These are phyloP conservation scores for Quercus wislizeni DNA, from an alignment of 306 rosid genomes.

Conservation along the genomic window DNA sequence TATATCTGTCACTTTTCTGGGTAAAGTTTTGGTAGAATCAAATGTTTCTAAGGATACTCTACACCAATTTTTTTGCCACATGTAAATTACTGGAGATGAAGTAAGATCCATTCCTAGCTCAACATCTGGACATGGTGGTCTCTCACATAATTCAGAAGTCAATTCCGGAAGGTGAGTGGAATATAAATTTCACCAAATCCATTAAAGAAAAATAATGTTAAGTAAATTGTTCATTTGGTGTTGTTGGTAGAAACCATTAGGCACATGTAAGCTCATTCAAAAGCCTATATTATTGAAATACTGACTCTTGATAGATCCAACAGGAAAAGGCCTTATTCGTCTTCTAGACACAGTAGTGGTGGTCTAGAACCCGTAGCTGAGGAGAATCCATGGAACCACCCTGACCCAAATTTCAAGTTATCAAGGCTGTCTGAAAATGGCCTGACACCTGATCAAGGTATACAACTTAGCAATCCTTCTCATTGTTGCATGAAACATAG, in stretches of 20 bases:
- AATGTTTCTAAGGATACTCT: slow-evolving; percentile 9
- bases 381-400: slow-evolving; percentile 23
- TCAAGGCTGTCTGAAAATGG: slow-evolving; percentile 43
- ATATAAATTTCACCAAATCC: neutral
- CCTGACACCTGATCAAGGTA: slow-evolving; percentile 66
- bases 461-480: slow-evolving; percentile 6
- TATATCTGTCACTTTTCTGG: slow-evolving; percentile 7
- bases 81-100: slow-evolving; percentile 37
- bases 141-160: slow-evolving; percentile 37
- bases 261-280: slow-evolving; percentile 18
- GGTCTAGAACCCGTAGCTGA: slow-evolving; percentile 69
- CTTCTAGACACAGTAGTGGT: slow-evolving; percentile 55
- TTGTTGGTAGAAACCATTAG: slow-evolving; percentile 5
- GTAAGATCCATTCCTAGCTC: slow-evolving; percentile 46
- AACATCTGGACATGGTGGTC: slow-evolving; percentile 52
- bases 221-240: neutral
- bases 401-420: slow-evolving; percentile 49
- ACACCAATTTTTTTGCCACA: slow-evolving; percentile 6
- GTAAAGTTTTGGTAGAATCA: neutral
- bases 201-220: neutral
- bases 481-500: neutral
- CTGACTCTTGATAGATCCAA: slow-evolving; percentile 33
- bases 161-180: slow-evolving; percentile 51
- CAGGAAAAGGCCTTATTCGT: slow-evolving; percentile 50
- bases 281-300: slow-evolving; percentile 13